phyloP scores from a whole-genome alignment of 2,329 filamentous ascomycete species.

The Mycosphaerelloides madeirae region DNA sequence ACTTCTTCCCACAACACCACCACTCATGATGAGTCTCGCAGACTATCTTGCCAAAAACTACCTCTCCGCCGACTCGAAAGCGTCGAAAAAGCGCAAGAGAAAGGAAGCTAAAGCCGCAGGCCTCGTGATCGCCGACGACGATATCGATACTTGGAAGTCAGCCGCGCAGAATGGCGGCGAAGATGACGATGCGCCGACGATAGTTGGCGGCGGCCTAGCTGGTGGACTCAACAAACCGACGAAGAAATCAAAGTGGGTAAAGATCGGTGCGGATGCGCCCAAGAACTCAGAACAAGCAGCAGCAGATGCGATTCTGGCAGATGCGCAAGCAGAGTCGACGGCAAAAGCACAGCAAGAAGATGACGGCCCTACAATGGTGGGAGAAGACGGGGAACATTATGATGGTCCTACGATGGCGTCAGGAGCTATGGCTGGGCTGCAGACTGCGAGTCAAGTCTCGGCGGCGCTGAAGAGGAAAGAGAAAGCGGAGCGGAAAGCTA shows the following conservation, averaged over 20 bases:
- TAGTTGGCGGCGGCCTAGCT: constrained; percentile 49
- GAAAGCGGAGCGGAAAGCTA: constrained; percentile 54
- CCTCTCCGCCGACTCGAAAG: constrained; percentile 62
- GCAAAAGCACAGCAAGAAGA: constrained; percentile 30
- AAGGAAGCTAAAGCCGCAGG: constrained; percentile 39
- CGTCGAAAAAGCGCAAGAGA: constrained; percentile 51
- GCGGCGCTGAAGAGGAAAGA: constrained; percentile 57
- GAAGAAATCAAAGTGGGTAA: constrained; percentile 82
- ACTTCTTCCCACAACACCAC: neutral
- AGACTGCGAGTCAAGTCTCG: constrained; percentile 71
- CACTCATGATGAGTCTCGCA: constrained; percentile 58
- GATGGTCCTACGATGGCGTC: constrained; percentile 69
- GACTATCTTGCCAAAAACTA: constrained; percentile 91
- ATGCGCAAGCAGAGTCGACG: constrained; percentile 30
- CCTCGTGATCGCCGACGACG: constrained; percentile 49
- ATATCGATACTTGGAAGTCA: constrained; percentile 50
- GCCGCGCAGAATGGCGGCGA: constrained; percentile 45
- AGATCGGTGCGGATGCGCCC: constrained; percentile 52
- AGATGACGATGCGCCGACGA: constrained; percentile 49
- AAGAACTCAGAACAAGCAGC: constrained; percentile 55
- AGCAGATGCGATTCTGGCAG: constrained; percentile 46
- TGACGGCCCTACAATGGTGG: constrained; percentile 48
- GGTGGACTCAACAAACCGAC: constrained; percentile 47
- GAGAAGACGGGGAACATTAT: constrained; percentile 47
- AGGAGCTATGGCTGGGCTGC: constrained; percentile 80